These are phyloP conservation scores for Tremellales sp. DNA, from an alignment of 1,284 basidiomycete species.

Conservation along the genomic window DNA sequence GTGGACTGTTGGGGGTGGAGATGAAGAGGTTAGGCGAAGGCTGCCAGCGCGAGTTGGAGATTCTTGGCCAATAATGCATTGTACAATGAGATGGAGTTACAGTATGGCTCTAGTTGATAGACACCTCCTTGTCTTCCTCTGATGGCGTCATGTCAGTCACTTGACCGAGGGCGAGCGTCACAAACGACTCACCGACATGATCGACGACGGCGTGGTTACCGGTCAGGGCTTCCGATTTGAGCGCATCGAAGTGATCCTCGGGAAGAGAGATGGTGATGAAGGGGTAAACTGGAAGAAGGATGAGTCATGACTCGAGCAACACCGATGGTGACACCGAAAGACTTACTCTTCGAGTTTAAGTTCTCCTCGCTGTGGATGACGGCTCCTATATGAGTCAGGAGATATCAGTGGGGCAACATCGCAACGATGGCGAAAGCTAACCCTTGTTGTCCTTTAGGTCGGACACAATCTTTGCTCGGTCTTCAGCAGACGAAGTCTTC, in stretches of 20 bases:
- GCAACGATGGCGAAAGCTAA: conserved; percentile 1
- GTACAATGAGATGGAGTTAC: too few species aligned
- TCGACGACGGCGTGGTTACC: conserved; percentile 30
- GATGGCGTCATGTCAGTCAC: background rate
- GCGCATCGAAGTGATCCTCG: conserved; percentile 25
- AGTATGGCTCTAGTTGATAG: background rate
- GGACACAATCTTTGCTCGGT: conserved; percentile 27
- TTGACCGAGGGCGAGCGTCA: background rate
- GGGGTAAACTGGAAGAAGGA: conserved; percentile 33
- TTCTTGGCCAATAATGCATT: background rate
- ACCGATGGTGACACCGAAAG: background rate
- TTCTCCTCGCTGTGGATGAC: conserved; percentile 34
- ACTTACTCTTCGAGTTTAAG: conserved; percentile 36
- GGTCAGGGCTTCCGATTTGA: conserved; percentile 24
- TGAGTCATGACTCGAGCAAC: background rate
- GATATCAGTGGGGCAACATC: background rate
- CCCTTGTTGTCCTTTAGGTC: conserved; percentile 31
- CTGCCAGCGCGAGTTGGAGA: conserved; percentile 26
- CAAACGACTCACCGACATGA: conserved; percentile 30
- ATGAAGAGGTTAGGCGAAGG: conserved; percentile 32
- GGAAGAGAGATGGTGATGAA: conserved; percentile 31
- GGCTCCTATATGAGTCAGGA: conserved; percentile 18
- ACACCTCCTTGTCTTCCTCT: conserved; percentile 1
- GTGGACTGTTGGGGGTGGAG: conserved; percentile 40
- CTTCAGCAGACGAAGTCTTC: conserved; percentile 31